phyloP scores from a whole-genome alignment of 306 rosid genomes.

The Cicer judaicum region DNA sequence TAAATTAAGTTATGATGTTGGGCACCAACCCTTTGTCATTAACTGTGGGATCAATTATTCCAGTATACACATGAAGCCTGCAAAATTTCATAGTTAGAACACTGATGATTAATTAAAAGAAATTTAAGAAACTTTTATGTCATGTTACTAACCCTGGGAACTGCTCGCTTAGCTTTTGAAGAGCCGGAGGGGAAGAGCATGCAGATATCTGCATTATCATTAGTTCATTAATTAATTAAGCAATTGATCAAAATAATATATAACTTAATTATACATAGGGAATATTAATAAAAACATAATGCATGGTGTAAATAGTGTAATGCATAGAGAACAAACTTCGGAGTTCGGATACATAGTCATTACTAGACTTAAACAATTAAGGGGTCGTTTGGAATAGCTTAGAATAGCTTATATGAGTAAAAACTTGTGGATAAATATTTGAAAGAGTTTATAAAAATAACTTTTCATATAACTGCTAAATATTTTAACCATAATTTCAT shows the following conservation, averaged over 20 bases:
- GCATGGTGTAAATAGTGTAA: neutral
- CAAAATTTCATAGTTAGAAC: conserved; percentile 39
- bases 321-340: neutral
- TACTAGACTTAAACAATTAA: conserved; percentile 2
- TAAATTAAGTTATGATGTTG: conserved; percentile 14
- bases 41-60: conserved; percentile 83
- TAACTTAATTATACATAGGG: neutral
- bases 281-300: neutral
- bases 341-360: neutral
- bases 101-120: conserved; percentile 2
- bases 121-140: conserved; percentile 28
- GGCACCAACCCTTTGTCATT: conserved; percentile 84
- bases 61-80: conserved; percentile 89
- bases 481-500: neutral
- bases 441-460: neutral
- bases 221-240: neutral
- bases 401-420: too few species aligned
- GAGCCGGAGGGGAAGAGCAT: conserved; percentile 93
- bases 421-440: too few species aligned
- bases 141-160: conserved; percentile 77
- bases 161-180: conserved; percentile 86
- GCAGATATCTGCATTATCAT: conserved; percentile 77
- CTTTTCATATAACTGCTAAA: neutral
- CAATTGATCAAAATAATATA: conserved; percentile 4
- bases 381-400: too few species aligned